phyloP scores from a whole-genome alignment of 768 basidiomycete genomes.

The Chlorophyllum brunneum region DNA sequence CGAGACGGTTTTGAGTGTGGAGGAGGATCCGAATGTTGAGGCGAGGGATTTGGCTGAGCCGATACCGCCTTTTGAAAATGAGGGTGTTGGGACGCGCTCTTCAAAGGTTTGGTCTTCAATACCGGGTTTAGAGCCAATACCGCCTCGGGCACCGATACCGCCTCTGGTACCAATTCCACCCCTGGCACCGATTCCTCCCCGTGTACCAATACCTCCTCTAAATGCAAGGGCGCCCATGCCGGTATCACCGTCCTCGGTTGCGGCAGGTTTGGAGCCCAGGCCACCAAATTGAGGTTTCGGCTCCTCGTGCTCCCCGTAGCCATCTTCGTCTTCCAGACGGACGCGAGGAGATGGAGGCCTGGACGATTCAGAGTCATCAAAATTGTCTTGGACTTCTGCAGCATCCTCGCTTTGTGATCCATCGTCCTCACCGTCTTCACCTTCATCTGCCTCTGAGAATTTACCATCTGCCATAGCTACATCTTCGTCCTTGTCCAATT shows the following conservation, averaged over 20 bases:
- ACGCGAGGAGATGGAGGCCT: conserved; percentile 55
- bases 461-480: conserved; percentile 29
- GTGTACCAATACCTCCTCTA: conserved; percentile 25
- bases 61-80: conserved; percentile 40
- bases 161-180: conserved; percentile 13
- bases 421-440: conserved; percentile 27
- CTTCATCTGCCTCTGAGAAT: conserved; percentile 16
- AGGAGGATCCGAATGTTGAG: conserved; percentile 14
- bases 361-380: conserved; percentile 47
- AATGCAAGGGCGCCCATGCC: too few species aligned
- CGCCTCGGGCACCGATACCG: conserved; percentile 5
- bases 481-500: conserved; percentile 37
- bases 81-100: conserved; percentile 16
- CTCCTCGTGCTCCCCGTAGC: conserved; percentile 38
- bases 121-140: conserved; percentile 8
- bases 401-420: conserved; percentile 33
- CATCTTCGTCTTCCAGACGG: conserved; percentile 47
- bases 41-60: conserved; percentile 25
- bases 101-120: neutral
- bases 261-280: conserved; percentile 31
- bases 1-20: conserved; percentile 12
- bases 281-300: conserved; percentile 40
- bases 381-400: conserved; percentile 33
- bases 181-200: conserved; percentile 24
- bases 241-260: neutral